A percentile compares a stretch with the other conserved stretches of the same genome.
Evolutionary conservation across 2,329 filamentous ascomycete species (phyloP).

Genomic region (Pseudogymnoascus sp.): DNA sequence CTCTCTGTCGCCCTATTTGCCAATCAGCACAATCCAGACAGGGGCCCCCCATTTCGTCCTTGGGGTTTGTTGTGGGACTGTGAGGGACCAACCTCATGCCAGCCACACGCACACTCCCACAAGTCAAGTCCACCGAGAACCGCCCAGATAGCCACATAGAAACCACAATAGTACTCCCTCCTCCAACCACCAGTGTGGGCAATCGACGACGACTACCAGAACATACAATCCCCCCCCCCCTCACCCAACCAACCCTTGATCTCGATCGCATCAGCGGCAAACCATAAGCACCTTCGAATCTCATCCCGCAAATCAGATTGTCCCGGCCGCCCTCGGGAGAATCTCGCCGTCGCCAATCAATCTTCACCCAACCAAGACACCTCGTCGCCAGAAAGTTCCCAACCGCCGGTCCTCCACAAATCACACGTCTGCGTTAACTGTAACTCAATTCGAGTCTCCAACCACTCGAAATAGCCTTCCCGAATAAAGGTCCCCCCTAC

Average conservation of each 20-base stretch:
- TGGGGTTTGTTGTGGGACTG: neutral
- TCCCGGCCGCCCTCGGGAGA: neutral
- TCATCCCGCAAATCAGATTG: neutral
- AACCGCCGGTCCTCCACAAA: neutral
- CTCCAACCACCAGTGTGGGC: neutral
- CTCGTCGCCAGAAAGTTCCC: neutral
- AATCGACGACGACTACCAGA: neutral
- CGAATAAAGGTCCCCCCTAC: neutral
- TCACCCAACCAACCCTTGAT: neutral
- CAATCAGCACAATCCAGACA: neutral
- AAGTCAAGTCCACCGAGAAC: neutral
- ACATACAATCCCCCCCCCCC: neutral
- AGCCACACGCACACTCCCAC: constrained; percentile 1
- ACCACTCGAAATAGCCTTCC: neutral
- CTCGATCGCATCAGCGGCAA: neutral
- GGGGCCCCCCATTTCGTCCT: neutral
- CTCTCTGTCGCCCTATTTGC: neutral
- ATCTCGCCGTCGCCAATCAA: neutral
- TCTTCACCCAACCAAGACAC: neutral
- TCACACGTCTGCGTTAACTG: neutral
- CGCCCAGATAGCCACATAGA: neutral
- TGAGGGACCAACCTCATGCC: neutral
- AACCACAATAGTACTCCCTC: neutral
- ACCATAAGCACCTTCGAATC: neutral
- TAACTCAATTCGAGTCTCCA: neutral